phyloP scores from a whole-genome alignment of 2,329 filamentous ascomycete species.

The Trichoderma sp. region DNA sequence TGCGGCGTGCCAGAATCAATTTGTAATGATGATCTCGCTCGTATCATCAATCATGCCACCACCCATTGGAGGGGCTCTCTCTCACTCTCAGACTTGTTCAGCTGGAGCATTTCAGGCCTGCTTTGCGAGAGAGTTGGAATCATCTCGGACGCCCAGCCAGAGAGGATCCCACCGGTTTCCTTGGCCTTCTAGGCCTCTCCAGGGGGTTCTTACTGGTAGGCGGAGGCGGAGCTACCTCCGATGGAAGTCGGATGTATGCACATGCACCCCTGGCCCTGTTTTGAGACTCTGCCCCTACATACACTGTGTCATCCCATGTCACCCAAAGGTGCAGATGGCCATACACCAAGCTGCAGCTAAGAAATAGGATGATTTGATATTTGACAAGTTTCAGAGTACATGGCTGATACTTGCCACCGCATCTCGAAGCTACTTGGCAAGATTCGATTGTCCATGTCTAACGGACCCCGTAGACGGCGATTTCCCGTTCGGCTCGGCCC shows the following conservation, averaged over 20 bases:
- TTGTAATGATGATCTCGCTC: not conserved
- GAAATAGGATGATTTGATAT: not conserved
- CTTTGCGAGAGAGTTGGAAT: not conserved
- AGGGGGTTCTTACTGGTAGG: not conserved
- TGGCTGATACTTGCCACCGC: not conserved
- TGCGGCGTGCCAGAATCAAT: not conserved
- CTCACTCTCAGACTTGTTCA: not conserved
- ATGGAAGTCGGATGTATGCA: not conserved
- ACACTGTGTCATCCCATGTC: not conserved
- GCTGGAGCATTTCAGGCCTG: not conserved
- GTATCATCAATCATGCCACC: not conserved
- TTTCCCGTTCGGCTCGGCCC: conserved; percentile 12
- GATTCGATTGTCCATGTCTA: not conserved
- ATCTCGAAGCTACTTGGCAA: not conserved
- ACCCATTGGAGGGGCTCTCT: not conserved
- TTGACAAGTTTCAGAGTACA: not conserved
- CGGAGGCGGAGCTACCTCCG: not conserved
- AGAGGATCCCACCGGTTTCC: not conserved
- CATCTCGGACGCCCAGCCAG: not conserved
- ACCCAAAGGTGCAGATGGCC: not conserved
- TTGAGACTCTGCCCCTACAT: not conserved
- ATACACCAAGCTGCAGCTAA: not conserved
- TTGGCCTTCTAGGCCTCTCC: not conserved
- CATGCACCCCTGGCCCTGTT: not conserved
- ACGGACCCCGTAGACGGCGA: not conserved